Evolutionary conservation across 441 rosid genomes (phyloP).

Genomic region (Breynia disticha): DNA sequence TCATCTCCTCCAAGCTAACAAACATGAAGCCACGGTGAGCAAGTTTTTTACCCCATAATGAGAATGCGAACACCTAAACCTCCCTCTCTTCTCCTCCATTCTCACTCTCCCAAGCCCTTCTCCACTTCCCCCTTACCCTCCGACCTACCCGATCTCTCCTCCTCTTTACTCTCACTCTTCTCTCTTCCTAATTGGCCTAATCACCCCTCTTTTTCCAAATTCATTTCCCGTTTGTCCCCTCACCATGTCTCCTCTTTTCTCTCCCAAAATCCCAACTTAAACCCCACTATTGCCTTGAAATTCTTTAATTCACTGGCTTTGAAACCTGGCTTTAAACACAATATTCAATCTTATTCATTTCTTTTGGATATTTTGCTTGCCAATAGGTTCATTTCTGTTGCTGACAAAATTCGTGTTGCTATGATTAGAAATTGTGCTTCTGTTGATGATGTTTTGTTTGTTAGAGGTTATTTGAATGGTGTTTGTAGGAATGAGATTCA

Average conservation of each 20-base stretch:
- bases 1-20: too few relatives aligned
- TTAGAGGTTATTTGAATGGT: conserved; percentile 25
- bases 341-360: conserved; percentile 37
- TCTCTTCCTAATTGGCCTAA: conserved; percentile 47
- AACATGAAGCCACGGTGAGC: too few relatives aligned
- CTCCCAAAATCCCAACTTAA: conserved; percentile 20
- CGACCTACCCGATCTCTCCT: conserved; percentile 11
- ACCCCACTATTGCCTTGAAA: conserved; percentile 44
- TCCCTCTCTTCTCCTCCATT: background rate
- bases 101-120: background rate
- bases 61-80: too few relatives aligned
- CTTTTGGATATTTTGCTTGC: conserved; percentile 35
- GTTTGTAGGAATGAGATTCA: conserved; percentile 22
- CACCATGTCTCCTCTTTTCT: conserved; percentile 38
- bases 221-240: conserved; percentile 36
- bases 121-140: conserved; percentile 1
- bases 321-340: conserved; percentile 38
- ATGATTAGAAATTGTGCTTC: conserved; percentile 42
- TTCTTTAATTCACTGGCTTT: conserved; percentile 46
- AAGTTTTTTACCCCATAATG: too few relatives aligned
- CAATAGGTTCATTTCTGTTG: conserved; percentile 22
- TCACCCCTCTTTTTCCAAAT: conserved; percentile 25
- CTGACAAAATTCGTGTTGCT: conserved; percentile 33
- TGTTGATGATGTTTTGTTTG: conserved; percentile 27
- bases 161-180: conserved; percentile 34